A percentile compares a stretch with the other conserved stretches of the same genome.
These are phyloP conservation scores for Lyophyllum atratum DNA, from an alignment of 768 basidiomycete species.

Conservation along the genomic window DNA sequence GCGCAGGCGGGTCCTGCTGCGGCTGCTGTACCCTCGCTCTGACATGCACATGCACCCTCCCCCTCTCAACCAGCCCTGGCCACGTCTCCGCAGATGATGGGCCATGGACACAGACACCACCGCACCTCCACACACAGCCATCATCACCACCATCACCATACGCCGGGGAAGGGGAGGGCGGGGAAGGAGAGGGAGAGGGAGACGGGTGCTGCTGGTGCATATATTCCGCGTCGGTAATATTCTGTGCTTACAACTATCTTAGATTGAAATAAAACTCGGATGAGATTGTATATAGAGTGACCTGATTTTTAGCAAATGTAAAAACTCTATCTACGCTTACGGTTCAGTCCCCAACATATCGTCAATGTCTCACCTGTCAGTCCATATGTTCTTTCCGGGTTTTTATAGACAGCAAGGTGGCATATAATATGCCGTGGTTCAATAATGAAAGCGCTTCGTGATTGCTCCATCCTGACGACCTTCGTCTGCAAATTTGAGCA, in stretches of 20 bases:
- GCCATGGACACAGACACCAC: conserved; percentile 16
- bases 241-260: too few relatives aligned
- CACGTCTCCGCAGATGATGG: neutral
- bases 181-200: conserved; percentile 7
- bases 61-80: neutral
- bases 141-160: conserved; percentile 23
- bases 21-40: neutral
- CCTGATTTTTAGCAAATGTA: neutral
- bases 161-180: conserved; percentile 21
- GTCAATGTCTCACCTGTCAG: neutral
- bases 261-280: too few relatives aligned
- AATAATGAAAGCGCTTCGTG: neutral
- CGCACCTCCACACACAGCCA: neutral
- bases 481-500: neutral
- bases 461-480: neutral
- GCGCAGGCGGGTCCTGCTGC: neutral
- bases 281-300: too few relatives aligned
- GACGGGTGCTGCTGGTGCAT: neutral
- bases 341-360: neutral
- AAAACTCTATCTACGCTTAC: neutral
- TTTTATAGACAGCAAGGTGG: neutral
- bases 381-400: neutral
- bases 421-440: conserved; percentile 1
- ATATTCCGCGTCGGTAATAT: too few relatives aligned
- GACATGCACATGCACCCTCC: neutral